Percentiles rank a stretch among this genome's conserved stretches.
These are phyloP conservation scores for Roridomyces roridus DNA, from an alignment of 768 basidiomycete species.

Conservation along the genomic window DNA sequence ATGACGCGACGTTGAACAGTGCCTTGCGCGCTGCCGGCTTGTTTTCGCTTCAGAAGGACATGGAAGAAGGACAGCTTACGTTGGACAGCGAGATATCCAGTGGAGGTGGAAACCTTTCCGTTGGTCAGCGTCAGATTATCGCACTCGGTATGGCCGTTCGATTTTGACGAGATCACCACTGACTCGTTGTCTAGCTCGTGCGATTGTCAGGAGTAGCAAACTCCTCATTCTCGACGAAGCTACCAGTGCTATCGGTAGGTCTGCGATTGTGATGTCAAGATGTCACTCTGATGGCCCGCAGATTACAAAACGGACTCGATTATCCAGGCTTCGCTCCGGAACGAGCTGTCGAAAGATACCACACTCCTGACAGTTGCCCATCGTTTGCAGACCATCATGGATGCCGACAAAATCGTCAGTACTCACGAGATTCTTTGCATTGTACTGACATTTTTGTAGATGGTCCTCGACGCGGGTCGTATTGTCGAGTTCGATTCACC, in stretches of 20 bases:
- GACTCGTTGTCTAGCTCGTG: slow-evolving; percentile 13
- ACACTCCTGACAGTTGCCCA: slow-evolving; percentile 36
- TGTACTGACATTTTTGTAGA: slow-evolving; percentile 23
- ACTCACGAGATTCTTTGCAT: slow-evolving; percentile 27
- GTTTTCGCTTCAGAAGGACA: slow-evolving; percentile 41
- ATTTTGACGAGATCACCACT: neutral
- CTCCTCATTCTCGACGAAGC: slow-evolving; percentile 28
- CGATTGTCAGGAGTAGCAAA: slow-evolving; percentile 27
- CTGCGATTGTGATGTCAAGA: too few relatives aligned
- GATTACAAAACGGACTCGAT: slow-evolving; percentile 45
- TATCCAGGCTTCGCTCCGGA: slow-evolving; percentile 50
- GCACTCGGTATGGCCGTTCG: slow-evolving; percentile 44
- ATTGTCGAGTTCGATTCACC: slow-evolving; percentile 64
- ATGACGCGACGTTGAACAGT: slow-evolving; percentile 45
- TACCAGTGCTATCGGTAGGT: neutral
- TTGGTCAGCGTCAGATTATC: slow-evolving; percentile 56
- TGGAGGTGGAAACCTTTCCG: slow-evolving; percentile 40
- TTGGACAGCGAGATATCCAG: slow-evolving; percentile 38
- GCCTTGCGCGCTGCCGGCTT: slow-evolving; percentile 44
- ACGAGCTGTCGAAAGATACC: slow-evolving; percentile 40
- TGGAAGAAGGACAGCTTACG: slow-evolving; percentile 32
- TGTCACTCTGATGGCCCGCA: neutral
- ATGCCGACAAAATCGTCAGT: slow-evolving; percentile 37
- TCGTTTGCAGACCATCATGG: slow-evolving; percentile 42
- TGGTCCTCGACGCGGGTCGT: slow-evolving; percentile 53